Conservation (phyloP, 768 basidiomycete genomes). For the Termitomyces eurrhizus region DNA sequence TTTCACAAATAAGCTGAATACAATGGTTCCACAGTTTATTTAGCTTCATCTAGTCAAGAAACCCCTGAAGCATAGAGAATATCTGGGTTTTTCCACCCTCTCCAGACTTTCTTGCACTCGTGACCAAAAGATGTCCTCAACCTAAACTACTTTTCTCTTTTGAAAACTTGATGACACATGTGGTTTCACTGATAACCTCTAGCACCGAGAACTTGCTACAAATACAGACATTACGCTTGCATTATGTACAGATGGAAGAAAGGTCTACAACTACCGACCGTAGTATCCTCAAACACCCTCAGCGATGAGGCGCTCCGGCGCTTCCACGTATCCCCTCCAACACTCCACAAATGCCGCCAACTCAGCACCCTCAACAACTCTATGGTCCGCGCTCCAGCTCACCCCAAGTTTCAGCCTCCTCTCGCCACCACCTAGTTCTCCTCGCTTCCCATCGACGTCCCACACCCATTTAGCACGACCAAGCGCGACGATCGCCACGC, state of each 20-base stretch:
- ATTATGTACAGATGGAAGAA: background rate
- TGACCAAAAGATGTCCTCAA: no score
- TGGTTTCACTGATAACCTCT: background rate
- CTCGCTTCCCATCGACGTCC: slow-evolving; percentile 53
- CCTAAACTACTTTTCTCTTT: no score
- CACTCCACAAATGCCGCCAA: slow-evolving; percentile 83
- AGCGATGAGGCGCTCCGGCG: slow-evolving; percentile 65
- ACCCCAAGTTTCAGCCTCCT: slow-evolving; percentile 58
- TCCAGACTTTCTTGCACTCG: no score
- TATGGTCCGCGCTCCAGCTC: slow-evolving; percentile 85
- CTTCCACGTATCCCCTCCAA: slow-evolving; percentile 80
- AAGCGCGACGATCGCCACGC: slow-evolving; percentile 81
- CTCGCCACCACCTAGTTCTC: slow-evolving; percentile 46
- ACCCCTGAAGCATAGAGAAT: no score
- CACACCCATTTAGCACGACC: slow-evolving; percentile 76
- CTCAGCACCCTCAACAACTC: slow-evolving; percentile 87
- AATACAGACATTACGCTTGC: background rate
- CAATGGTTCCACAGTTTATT: no score
- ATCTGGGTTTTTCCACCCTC: no score
- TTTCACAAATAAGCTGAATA: no score
- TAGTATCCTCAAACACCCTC: slow-evolving; percentile 34
- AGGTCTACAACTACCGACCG: background rate
- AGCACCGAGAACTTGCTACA: background rate
- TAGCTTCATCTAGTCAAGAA: no score
- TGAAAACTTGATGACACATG: background rate